Conservation (phyloP, 805 yeast genomes). For the Cyberlindnera mrakii region DNA sequence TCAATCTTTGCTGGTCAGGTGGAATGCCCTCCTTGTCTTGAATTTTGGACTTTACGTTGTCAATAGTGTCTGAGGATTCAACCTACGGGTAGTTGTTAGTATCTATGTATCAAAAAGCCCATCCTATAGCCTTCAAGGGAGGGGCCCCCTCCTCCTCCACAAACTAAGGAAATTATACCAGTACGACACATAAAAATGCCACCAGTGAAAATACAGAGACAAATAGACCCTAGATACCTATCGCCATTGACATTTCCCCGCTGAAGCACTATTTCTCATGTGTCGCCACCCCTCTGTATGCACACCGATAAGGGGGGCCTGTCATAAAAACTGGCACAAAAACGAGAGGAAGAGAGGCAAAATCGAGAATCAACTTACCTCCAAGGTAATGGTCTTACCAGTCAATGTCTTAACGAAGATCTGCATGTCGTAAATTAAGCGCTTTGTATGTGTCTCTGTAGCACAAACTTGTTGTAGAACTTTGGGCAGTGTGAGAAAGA, state of each 20-base stretch:
- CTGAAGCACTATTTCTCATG: background rate
- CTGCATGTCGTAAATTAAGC: slow-evolving; percentile 45
- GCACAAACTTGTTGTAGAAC: no score
- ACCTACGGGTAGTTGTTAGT: slow-evolving; percentile 34
- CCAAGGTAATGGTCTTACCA: slow-evolving; percentile 84
- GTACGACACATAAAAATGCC: no score
- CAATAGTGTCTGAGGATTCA: slow-evolving; percentile 92
- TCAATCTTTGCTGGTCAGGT: slow-evolving; percentile 93
- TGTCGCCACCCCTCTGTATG: background rate
- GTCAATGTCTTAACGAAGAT: slow-evolving; percentile 86
- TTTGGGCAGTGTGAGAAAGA: no score
- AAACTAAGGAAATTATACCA: no score
- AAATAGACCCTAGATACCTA: no score
- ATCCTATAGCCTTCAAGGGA: background rate
- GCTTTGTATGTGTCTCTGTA: slow-evolving; percentile 18
- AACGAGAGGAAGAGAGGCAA: background rate
- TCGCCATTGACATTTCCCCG: background rate
- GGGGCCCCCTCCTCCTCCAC: no score
- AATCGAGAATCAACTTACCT: slow-evolving; percentile 28
- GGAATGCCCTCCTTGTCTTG: slow-evolving; percentile 97
- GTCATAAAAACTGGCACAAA: slow-evolving; percentile 7
- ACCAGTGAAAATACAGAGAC: no score
- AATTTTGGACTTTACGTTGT: slow-evolving; percentile 90
- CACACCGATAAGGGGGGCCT: slow-evolving; percentile 9
- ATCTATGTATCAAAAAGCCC: background rate